Evolutionary conservation across 352 stramenopile species (phyloP).

Genomic region (Phytophthora europaea): DNA sequence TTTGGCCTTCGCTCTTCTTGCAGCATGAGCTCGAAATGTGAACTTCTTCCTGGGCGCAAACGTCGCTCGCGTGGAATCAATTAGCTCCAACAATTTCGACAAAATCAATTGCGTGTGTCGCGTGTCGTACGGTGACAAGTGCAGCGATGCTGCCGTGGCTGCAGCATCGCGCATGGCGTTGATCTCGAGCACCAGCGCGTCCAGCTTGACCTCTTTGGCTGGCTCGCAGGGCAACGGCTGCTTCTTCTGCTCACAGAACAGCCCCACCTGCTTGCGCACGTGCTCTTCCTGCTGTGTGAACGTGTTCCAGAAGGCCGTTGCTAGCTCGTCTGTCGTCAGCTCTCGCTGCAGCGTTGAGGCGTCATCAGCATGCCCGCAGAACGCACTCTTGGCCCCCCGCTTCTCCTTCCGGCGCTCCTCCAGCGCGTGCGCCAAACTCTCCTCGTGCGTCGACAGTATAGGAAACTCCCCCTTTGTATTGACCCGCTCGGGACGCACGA

Average conservation of each 20-base stretch:
- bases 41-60: constrained; percentile 91
- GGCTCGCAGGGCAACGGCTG: constrained; percentile 52
- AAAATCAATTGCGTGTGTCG: constrained; percentile 82
- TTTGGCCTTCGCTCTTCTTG: constrained; percentile 33
- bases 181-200: constrained; percentile 59
- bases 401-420: constrained; percentile 60
- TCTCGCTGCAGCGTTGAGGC: constrained; percentile 36
- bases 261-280: constrained; percentile 56
- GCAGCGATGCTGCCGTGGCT: constrained; percentile 76
- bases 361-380: background rate
- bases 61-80: constrained; percentile 71
- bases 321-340: constrained; percentile 59
- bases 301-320: constrained; percentile 69
- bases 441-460: constrained; percentile 54
- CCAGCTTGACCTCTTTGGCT: constrained; percentile 55
- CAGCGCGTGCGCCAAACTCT: constrained; percentile 61
- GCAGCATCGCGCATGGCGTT: constrained; percentile 68
- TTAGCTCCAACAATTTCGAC: constrained; percentile 62
- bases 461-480: constrained; percentile 69
- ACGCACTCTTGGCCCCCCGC: constrained; percentile 34
- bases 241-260: constrained; percentile 73
- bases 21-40: constrained; percentile 63
- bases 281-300: constrained; percentile 67
- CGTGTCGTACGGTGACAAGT: constrained; percentile 89
- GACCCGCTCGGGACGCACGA: constrained; percentile 72